Percentiles rank a stretch among this genome's conserved stretches.
phyloP scores from a whole-genome alignment of 1,284 basidiomycete genomes.

The Ustilago tritici region DNA sequence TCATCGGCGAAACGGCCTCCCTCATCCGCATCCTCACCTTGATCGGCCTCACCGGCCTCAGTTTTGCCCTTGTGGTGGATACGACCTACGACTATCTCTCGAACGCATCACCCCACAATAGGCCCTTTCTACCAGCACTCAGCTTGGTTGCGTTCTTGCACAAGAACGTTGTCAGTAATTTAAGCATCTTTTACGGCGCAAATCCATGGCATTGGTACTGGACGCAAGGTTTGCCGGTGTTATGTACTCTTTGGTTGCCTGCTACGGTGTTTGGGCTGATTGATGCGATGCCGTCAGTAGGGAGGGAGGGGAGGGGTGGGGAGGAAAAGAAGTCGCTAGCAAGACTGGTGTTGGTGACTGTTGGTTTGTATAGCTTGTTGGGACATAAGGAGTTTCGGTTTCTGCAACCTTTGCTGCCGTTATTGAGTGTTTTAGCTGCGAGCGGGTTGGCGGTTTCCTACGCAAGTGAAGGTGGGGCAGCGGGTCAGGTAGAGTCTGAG shows the following conservation, averaged over 20 bases:
- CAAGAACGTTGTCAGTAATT: constrained; percentile 76
- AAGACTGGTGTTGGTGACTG: constrained; percentile 29
- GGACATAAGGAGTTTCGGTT: constrained; percentile 92
- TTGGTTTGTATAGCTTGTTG: constrained; percentile 54
- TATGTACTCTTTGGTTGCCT: constrained; percentile 82
- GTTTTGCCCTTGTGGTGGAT: constrained; percentile 74
- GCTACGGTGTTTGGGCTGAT: constrained; percentile 76
- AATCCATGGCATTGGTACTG: constrained; percentile 90
- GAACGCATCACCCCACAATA: constrained; percentile 47
- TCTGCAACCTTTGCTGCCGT: constrained; percentile 87
- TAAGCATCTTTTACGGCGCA: constrained; percentile 94
- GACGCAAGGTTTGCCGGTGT: constrained; percentile 82
- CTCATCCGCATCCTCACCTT: constrained; percentile 6
- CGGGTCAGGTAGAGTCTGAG: background rate
- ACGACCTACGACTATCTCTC: constrained; percentile 76
- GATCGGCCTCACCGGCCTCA: constrained; percentile 70
- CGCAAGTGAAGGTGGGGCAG: background rate
- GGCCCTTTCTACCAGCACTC: constrained; percentile 73
- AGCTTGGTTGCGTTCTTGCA: constrained; percentile 84
- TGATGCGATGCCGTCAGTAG: background rate
- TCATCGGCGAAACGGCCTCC: constrained; percentile 21
- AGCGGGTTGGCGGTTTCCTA: constrained; percentile 24
- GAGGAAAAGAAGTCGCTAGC: constrained; percentile 33
- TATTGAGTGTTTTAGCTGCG: constrained; percentile 82
- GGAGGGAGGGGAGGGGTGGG: background rate